phyloP scores from a whole-genome alignment of 2,329 filamentous ascomycete species.

The Lachnellula arida region DNA sequence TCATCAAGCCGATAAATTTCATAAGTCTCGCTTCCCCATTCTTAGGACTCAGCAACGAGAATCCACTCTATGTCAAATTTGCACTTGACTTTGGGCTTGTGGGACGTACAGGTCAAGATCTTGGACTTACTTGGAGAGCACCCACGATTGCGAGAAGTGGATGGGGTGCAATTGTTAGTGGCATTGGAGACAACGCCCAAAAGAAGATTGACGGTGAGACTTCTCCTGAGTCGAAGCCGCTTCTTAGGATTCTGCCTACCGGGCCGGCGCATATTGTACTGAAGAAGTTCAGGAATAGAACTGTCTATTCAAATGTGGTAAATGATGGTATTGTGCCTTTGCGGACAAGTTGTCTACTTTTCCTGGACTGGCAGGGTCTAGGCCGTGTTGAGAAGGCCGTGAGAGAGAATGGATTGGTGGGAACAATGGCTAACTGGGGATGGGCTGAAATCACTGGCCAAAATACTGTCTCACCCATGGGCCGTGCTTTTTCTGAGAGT shows the following conservation, averaged over 20 bases:
- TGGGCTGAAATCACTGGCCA: constrained; percentile 85
- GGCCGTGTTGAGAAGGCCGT: constrained; percentile 92
- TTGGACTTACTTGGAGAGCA: constrained; percentile 90
- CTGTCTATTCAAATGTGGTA: constrained; percentile 93
- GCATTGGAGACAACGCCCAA: constrained; percentile 65
- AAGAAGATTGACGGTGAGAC: constrained; percentile 53
- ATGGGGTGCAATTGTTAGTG: constrained; percentile 83
- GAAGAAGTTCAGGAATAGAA: constrained; percentile 83
- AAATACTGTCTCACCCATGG: constrained; percentile 38
- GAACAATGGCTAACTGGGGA: constrained; percentile 88
- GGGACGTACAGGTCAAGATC: constrained; percentile 90
- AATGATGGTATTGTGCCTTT: constrained; percentile 96
- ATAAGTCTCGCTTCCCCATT: constrained; percentile 84
- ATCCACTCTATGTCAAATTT: constrained; percentile 95
- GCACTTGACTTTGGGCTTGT: constrained; percentile 94
- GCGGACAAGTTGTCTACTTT: constrained; percentile 91
- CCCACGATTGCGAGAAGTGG: constrained; percentile 80
- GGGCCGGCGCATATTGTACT: constrained; percentile 85
- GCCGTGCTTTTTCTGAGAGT: constrained; percentile 20
- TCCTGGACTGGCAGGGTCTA: constrained; percentile 92
- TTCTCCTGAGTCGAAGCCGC: constrained; percentile 79
- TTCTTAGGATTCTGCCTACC: constrained; percentile 83
- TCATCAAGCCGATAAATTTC: constrained; percentile 86
- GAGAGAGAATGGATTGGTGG: constrained; percentile 84
- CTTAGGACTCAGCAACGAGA: constrained; percentile 91